A percentile compares a stretch with the other conserved stretches of the same genome.
These are phyloP conservation scores for Bocquillonia castaneifolia DNA, from an alignment of 441 rosid genomes.

Conservation along the genomic window DNA sequence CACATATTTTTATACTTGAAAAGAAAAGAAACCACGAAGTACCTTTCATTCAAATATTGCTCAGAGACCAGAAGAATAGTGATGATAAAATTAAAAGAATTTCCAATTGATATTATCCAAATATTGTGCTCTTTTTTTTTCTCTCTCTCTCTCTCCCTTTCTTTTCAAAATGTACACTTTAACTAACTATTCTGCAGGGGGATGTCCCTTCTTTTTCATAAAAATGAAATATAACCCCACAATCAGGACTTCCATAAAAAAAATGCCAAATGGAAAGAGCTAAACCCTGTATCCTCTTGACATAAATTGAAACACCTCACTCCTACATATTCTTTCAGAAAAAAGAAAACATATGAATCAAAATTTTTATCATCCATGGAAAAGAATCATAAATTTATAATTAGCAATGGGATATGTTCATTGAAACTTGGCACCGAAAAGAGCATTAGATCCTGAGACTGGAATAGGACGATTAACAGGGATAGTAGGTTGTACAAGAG, in stretches of 20 bases:
- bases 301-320: background rate
- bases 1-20: background rate
- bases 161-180: too few relatives aligned
- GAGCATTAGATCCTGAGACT: constrained; percentile 46
- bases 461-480: constrained; percentile 37
- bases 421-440: constrained; percentile 46
- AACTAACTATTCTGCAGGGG: background rate
- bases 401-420: constrained; percentile 22
- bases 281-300: constrained; percentile 3
- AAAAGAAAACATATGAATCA: constrained; percentile 24
- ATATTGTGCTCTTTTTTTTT: background rate
- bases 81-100: constrained; percentile 4
- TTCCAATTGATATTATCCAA: background rate
- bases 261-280: background rate
- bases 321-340: constrained; percentile 10
- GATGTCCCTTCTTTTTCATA: background rate
- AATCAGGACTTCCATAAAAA: background rate
- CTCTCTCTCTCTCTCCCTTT: background rate
- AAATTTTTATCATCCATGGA: constrained; percentile 26
- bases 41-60: background rate
- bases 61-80: background rate
- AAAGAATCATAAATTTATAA: constrained; percentile 17
- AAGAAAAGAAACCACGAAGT: background rate
- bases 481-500: constrained; percentile 51
- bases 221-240: background rate